Conservation (phyloP, 2,329 filamentous ascomycete species). For the Epichloe sibirici region DNA sequence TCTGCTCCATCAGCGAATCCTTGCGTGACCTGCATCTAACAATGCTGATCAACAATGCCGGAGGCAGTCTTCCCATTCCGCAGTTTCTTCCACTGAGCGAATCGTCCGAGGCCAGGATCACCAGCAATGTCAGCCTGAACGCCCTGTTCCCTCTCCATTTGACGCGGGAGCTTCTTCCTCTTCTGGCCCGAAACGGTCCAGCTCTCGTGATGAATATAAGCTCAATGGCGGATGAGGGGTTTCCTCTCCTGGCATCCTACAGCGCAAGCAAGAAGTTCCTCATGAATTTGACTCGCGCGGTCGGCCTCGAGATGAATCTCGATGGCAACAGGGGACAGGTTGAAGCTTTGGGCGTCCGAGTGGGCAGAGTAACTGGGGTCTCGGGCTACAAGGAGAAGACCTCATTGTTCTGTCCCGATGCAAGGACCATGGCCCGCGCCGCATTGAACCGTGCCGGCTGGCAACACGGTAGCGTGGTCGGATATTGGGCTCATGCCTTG, state of each 20-base stretch:
- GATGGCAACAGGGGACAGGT: background rate
- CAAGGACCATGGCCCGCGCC: slow-evolving; percentile 8
- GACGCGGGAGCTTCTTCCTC: slow-evolving; percentile 29
- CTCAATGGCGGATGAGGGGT: slow-evolving; percentile 29
- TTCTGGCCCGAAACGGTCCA: slow-evolving; percentile 27
- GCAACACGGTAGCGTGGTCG: slow-evolving; percentile 8
- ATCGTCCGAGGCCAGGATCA: slow-evolving; percentile 23
- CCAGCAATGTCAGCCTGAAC: slow-evolving; percentile 32
- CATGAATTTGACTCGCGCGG: slow-evolving; percentile 18
- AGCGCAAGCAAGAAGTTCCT: slow-evolving; percentile 33
- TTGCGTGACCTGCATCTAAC: slow-evolving; percentile 29
- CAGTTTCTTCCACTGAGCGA: slow-evolving; percentile 24
- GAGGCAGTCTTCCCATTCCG: slow-evolving; percentile 12
- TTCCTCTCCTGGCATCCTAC: slow-evolving; percentile 36
- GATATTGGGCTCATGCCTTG: slow-evolving; percentile 11
- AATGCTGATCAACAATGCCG: slow-evolving; percentile 44
- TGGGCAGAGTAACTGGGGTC: slow-evolving; percentile 9
- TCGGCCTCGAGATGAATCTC: slow-evolving; percentile 30
- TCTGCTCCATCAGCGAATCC: slow-evolving; percentile 8
- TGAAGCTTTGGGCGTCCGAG: background rate
- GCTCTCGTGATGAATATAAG: slow-evolving; percentile 39
- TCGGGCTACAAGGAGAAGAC: slow-evolving; percentile 8
- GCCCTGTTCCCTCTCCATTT: slow-evolving; percentile 36
- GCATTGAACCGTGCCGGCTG: slow-evolving; percentile 6
- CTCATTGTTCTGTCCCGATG: slow-evolving; percentile 9